Percentiles rank a stretch among this genome's conserved stretches.
Conservation (phyloP, 805 yeast species). For the Cephaloascus albidus region DNA sequence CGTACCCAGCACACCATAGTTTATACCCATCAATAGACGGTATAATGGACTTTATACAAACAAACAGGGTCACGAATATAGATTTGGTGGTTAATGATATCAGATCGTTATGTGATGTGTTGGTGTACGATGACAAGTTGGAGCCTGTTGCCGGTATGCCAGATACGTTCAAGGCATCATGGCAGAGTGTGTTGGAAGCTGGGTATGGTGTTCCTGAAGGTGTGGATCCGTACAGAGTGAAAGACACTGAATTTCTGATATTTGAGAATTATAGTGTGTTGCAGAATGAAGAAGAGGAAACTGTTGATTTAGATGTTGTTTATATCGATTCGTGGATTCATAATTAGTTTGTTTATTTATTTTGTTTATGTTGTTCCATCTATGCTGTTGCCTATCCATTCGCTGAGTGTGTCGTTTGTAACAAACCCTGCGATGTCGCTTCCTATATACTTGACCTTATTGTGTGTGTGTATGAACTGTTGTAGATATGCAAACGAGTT, state of each 20-base stretch:
- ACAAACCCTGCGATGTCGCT: conserved; percentile 34
- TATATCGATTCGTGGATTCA: conserved; percentile 40
- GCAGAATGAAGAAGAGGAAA: conserved; percentile 22
- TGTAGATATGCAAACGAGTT: conserved; percentile 24
- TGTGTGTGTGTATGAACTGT: conserved; percentile 14
- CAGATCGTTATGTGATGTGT: conserved; percentile 76
- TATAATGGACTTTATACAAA: conserved; percentile 64
- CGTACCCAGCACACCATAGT: conserved; percentile 49
- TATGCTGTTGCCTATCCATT: conserved; percentile 34
- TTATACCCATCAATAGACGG: conserved; percentile 65
- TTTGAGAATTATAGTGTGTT: conserved; percentile 32
- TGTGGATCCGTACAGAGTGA: conserved; percentile 4
- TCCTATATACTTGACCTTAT: conserved; percentile 26
- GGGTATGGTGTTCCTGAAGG: conserved; percentile 17
- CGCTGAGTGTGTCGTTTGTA: conserved; percentile 29
- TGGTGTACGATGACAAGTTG: conserved; percentile 77
- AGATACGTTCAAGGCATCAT: conserved; percentile 69
- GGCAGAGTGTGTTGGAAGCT: conserved; percentile 48
- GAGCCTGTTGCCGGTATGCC: conserved; percentile 48
- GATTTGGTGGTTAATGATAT: conserved; percentile 71
- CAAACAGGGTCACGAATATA: conserved; percentile 70
- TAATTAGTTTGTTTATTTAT: conserved; percentile 4
- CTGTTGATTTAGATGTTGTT: conserved; percentile 27
- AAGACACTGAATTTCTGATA: conserved; percentile 19
- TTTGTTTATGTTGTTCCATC: conserved; percentile 27